Evolutionary conservation across 2,329 filamentous ascomycete species (phyloP).

Genomic region (Nothophaeocryptopus gaeumannii): DNA sequence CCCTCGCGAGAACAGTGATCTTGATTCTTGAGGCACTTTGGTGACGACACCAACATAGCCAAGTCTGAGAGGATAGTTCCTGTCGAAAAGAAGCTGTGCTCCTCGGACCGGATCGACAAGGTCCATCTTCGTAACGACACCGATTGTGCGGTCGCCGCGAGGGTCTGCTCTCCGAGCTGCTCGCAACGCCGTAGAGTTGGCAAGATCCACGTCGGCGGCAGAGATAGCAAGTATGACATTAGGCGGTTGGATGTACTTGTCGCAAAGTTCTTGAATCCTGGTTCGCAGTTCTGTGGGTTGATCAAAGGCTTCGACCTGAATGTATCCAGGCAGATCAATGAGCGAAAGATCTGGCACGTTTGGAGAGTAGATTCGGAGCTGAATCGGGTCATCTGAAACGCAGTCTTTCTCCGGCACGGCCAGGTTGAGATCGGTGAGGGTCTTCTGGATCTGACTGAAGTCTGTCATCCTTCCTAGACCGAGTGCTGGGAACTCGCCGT

Average conservation of each 20-base stretch:
- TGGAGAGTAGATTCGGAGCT: constrained; percentile 90
- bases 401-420: constrained; percentile 88
- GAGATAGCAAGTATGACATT: constrained; percentile 98
- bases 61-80: constrained; percentile 89
- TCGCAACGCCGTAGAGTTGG: constrained; percentile 88
- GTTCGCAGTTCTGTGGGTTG: constrained; percentile 90
- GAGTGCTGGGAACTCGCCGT: constrained; percentile 92
- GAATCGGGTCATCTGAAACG: constrained; percentile 94
- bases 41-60: constrained; percentile 96
- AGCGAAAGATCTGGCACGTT: constrained; percentile 93
- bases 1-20: constrained; percentile 77
- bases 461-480: constrained; percentile 87
- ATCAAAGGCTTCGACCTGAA: constrained; percentile 88
- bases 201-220: constrained; percentile 92
- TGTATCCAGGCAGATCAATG: constrained; percentile 95
- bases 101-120: constrained; percentile 82
- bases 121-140: constrained; percentile 99
- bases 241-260: constrained; percentile 95
- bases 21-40: constrained; percentile 64
- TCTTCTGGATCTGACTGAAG: constrained; percentile 87
- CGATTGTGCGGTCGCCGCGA: constrained; percentile 90
- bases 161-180: constrained; percentile 91
- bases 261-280: constrained; percentile 92
- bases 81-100: constrained; percentile 74
- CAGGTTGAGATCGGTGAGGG: constrained; percentile 88